These are phyloP conservation scores for Lizonia empirigonia DNA, from an alignment of 2,329 filamentous ascomycete species.

Conservation along the genomic window DNA sequence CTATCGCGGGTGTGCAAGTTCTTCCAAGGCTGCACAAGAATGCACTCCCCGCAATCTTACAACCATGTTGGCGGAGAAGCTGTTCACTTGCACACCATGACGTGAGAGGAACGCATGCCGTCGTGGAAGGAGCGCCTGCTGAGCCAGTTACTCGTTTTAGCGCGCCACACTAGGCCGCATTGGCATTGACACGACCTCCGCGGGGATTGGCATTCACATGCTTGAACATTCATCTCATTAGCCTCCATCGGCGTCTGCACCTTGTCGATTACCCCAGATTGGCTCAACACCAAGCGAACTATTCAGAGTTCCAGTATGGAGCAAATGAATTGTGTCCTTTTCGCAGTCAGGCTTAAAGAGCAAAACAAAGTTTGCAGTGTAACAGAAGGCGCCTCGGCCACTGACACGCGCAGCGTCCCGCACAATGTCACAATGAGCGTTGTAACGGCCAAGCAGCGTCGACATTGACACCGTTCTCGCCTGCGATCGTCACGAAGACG, in stretches of 20 bases:
- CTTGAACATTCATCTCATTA: slow-evolving; percentile 1
- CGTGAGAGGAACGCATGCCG: slow-evolving; percentile 16
- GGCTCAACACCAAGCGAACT: background rate
- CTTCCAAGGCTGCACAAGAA: slow-evolving; percentile 5
- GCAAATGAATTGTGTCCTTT: no score
- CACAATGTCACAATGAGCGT: background rate
- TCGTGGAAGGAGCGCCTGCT: slow-evolving; percentile 13
- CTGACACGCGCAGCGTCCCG: background rate
- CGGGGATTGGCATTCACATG: slow-evolving; percentile 15
- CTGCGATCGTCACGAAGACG: background rate
- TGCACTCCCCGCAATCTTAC: slow-evolving; percentile 14
- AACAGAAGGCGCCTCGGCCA: background rate
- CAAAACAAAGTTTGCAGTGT: no score
- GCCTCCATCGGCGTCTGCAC: background rate
- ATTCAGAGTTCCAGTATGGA: no score
- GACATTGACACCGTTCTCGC: background rate
- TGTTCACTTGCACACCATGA: slow-evolving; percentile 9
- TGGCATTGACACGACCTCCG: background rate
- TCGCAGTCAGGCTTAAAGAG: no score
- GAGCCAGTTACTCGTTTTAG: background rate
- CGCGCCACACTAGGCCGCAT: slow-evolving; percentile 1
- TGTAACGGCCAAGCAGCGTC: background rate
- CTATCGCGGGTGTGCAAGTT: slow-evolving; percentile 5
- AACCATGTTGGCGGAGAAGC: slow-evolving; percentile 14
- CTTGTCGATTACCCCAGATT: background rate